phyloP scores from a whole-genome alignment of 208 protist species.

The Crithidia expoeki region DNA sequence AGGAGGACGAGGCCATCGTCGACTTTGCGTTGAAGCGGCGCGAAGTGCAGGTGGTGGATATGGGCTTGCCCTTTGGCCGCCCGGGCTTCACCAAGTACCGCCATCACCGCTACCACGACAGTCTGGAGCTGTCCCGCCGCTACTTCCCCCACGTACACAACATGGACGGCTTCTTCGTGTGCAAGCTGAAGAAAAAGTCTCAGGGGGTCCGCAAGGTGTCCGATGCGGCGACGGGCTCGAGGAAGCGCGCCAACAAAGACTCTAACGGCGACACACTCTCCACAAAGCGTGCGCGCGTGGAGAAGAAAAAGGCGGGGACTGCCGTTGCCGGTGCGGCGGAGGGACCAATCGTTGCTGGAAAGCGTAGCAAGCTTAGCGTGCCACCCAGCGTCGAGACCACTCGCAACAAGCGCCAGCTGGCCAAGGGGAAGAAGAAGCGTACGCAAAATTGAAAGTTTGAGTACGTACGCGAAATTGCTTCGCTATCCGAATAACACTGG shows the following conservation, averaged over 20 bases:
- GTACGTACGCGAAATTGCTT: too few species aligned
- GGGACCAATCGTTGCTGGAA: too few species aligned
- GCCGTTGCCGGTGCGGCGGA: conserved; percentile 6
- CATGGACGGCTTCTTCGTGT: conserved; percentile 99
- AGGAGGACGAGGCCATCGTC: conserved; percentile 99
- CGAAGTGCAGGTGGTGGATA: conserved; percentile 93
- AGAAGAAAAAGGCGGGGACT: conserved; percentile 14
- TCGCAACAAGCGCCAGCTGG: background rate
- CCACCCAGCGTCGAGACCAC: conserved; percentile 31
- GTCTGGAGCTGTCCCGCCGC: conserved; percentile 64
- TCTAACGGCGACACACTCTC: background rate
- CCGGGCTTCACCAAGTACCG: conserved; percentile 92
- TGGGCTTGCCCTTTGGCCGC: conserved; percentile 95
- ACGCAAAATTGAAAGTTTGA: too few species aligned
- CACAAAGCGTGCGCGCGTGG: conserved; percentile 24
- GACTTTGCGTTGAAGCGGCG: conserved; percentile 96
- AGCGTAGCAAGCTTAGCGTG: conserved; percentile 38
- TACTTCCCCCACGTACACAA: conserved; percentile 99
- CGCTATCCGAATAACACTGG: too few species aligned
- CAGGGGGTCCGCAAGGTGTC: conserved; percentile 27
- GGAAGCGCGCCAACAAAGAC: background rate
- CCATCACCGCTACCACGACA: conserved; percentile 81
- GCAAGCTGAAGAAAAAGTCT: conserved; percentile 96
- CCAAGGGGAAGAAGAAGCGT: background rate
- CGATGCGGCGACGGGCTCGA: background rate